Conservation (phyloP, 805 yeast genomes). For the Wickerhamomyces strasburgensis region DNA sequence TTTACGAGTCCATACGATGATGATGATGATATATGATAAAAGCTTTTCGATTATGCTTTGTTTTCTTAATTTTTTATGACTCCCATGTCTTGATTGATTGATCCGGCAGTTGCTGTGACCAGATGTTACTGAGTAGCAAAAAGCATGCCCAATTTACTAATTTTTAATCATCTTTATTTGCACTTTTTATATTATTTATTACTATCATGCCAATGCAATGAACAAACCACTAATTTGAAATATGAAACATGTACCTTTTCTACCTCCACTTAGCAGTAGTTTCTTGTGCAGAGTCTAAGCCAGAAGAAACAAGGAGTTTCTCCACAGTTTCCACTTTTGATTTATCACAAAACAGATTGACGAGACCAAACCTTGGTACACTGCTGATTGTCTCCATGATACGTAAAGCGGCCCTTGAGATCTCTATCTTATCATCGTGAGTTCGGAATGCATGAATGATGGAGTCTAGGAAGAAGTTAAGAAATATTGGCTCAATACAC, state of each 20-base stretch:
- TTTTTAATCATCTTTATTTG: background rate
- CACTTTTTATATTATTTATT: background rate
- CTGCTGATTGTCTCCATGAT: slow-evolving; percentile 10
- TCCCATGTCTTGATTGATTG: too few species aligned
- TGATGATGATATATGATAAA: too few species aligned
- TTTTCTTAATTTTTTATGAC: too few species aligned
- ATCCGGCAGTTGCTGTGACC: too few species aligned
- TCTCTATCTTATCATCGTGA: background rate
- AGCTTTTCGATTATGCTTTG: too few species aligned
- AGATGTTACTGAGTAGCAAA: background rate
- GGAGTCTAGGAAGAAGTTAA: slow-evolving; percentile 45
- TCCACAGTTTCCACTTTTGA: slow-evolving; percentile 4
- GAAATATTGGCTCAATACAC: slow-evolving; percentile 46
- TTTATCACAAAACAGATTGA: slow-evolving; percentile 15
- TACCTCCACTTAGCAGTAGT: too few species aligned
- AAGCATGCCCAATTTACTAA: background rate
- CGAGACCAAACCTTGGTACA: slow-evolving; percentile 22
- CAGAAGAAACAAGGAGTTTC: background rate
- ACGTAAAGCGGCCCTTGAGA: slow-evolving; percentile 2
- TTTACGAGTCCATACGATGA: too few species aligned
- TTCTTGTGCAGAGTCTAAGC: background rate
- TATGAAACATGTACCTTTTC: too few species aligned
- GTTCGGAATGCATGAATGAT: slow-evolving; percentile 5
- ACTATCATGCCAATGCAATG: too few species aligned
- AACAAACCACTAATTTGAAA: too few species aligned